Conservation (phyloP, 306 rosid genomes). For the Malus fusca region DNA sequence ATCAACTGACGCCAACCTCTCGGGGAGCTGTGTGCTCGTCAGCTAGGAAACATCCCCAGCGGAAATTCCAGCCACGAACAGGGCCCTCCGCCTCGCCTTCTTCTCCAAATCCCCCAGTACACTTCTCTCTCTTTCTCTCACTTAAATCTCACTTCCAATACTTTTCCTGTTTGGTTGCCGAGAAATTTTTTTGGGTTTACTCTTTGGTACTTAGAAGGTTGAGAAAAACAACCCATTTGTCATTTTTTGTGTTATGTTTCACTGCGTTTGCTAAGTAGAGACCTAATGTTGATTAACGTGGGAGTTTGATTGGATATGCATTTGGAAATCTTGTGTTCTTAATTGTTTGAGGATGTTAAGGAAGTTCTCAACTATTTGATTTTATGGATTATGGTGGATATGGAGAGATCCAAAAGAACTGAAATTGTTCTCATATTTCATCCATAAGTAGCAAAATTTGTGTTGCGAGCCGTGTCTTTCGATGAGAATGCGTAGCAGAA, state of each 20-base stretch:
- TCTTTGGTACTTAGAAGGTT: not conserved
- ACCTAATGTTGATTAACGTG: too few relatives aligned
- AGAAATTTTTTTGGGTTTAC: not conserved
- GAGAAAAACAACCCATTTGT: too few relatives aligned
- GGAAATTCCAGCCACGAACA: too few relatives aligned
- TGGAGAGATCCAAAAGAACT: not conserved
- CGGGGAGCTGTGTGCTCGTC: too few relatives aligned
- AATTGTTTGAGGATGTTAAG: too few relatives aligned
- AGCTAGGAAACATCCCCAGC: too few relatives aligned
- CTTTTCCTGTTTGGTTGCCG: not conserved
- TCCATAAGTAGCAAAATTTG: not conserved
- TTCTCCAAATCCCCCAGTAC: slow-evolving; percentile 65
- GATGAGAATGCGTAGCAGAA: not conserved
- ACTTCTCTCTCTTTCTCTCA: not conserved
- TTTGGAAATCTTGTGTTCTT: too few relatives aligned
- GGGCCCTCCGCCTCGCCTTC: slow-evolving; percentile 78
- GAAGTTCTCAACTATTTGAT: not conserved
- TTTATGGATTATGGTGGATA: not conserved
- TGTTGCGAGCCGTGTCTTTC: too few relatives aligned
- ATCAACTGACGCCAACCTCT: too few relatives aligned
- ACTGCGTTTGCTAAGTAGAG: too few relatives aligned
- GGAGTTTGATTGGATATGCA: too few relatives aligned
- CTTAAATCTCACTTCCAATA: not conserved
- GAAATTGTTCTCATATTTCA: not conserved
- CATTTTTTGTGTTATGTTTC: too few relatives aligned